Evolutionary conservation across 768 basidiomycete genomes (phyloP).

Genomic region (Harrya chromipes): DNA sequence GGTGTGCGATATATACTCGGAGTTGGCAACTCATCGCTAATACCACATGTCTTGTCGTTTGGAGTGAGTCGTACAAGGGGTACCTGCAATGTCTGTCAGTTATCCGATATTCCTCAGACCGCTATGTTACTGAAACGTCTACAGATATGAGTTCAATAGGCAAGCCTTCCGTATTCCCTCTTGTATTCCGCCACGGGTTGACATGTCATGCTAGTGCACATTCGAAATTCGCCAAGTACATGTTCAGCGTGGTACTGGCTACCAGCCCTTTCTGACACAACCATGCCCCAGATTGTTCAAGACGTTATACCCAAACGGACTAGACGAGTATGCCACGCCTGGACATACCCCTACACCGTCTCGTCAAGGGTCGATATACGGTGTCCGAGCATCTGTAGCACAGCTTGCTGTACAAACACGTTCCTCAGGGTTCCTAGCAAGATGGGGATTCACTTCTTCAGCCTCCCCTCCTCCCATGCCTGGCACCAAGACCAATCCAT

Average conservation of each 20-base stretch:
- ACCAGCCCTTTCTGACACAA: slow-evolving; percentile 1
- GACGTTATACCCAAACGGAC: slow-evolving; percentile 60
- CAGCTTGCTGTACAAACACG: slow-evolving; percentile 15
- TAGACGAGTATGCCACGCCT: slow-evolving; percentile 44
- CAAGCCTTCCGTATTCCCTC: slow-evolving; percentile 20
- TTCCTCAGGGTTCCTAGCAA: slow-evolving; percentile 36
- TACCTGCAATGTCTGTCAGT: slow-evolving; percentile 75
- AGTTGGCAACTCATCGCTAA: slow-evolving; percentile 5
- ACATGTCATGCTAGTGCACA: slow-evolving; percentile 45
- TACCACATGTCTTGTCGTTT: not conserved
- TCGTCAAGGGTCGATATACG: slow-evolving; percentile 32
- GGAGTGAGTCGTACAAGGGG: slow-evolving; percentile 73
- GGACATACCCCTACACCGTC: slow-evolving; percentile 33
- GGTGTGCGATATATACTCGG: slow-evolving; percentile 37
- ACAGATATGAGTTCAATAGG: slow-evolving; percentile 55
- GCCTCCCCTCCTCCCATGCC: slow-evolving; percentile 11
- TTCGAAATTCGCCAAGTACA: slow-evolving; percentile 69
- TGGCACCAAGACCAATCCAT: slow-evolving; percentile 22
- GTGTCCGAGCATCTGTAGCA: slow-evolving; percentile 15
- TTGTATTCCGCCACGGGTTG: slow-evolving; percentile 17
- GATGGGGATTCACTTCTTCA: slow-evolving; percentile 27
- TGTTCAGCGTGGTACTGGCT: not conserved
- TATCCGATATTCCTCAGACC: not conserved
- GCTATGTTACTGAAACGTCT: slow-evolving; percentile 10
- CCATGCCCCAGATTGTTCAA: slow-evolving; percentile 54